Base-by-base conservation (phyloP, 2,329 filamentous ascomycete species). In the Acephala macrosclerotiorum region DNA sequence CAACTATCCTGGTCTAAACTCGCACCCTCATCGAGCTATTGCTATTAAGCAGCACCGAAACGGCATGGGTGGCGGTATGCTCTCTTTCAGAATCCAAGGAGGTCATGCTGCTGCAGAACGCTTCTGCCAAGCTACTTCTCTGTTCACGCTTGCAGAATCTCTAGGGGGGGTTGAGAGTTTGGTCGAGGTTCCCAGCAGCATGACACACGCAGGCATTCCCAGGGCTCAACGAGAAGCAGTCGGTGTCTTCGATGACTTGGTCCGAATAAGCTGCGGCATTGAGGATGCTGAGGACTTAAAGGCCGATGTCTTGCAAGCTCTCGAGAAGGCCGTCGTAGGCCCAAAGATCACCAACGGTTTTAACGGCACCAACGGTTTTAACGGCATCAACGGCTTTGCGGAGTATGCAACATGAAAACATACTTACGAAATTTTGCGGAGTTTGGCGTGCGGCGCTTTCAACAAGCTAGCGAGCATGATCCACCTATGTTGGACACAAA, bases 131-230 rank as follows among this genome's bases (percentile, higher is more conserved):
- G 82, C 86, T 66, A 97, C 94, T 51, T 88, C 88, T 75, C 89
- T 99, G 78, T 98, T 97, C 81, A 97, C 94, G 1, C 85, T 99
- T 7, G 96, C 96, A 35, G 96, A 99, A 85, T 93, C 89, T 66
- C 82, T 99, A 26, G 96, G 96, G 67, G 96, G 95, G 63, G 91
- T 99, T 57, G 96, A 99, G 86, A 92, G 88, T 75, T 84, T 99
- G 68, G 90, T 94, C 73, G 96, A 99, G 81, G 88, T 99, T 2
- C 96, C 96, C 25, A 92, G 92, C 74, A 92, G 89, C 80, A 99
- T 99, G 96, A 99, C 96, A 20, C 96, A 99, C 79, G 92, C 94
- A 26, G 96, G 95, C 66, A 99, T 99, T 71, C 96, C 96, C 58
- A 88, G 87, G 77, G 94, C 94, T 67, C 89, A 97, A 83, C 86